These are phyloP conservation scores for Aspergillus transmontanensis DNA, from an alignment of 2,329 filamentous ascomycete genomes.

Conservation along the genomic window DNA sequence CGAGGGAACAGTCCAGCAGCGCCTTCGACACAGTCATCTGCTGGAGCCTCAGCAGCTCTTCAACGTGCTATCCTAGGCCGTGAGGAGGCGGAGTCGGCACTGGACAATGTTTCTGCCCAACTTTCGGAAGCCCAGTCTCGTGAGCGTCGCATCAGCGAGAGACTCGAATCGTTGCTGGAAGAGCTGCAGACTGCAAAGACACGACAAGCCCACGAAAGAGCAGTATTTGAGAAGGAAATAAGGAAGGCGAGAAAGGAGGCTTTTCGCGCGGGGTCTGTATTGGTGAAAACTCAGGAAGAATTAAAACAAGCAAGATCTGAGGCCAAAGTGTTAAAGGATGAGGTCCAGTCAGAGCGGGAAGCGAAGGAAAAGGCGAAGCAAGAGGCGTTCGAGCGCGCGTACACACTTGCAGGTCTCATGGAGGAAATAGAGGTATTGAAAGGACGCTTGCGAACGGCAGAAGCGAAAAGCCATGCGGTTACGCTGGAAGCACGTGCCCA, in stretches of 20 bases:
- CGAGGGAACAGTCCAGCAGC: conserved; percentile 35
- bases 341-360: conserved; percentile 54
- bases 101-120: conserved; percentile 37
- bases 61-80: conserved; percentile 49
- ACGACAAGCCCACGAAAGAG: conserved; percentile 49
- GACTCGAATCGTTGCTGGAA: conserved; percentile 51
- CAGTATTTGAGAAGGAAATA: conserved; percentile 60
- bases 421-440: conserved; percentile 49
- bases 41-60: conserved; percentile 46
- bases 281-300: conserved; percentile 59
- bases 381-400: conserved; percentile 51
- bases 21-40: conserved; percentile 27
- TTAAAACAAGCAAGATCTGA: conserved; percentile 46
- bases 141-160: conserved; percentile 48
- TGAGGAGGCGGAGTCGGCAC: conserved; percentile 48
- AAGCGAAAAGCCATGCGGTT: conserved; percentile 40
- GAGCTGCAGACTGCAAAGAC: conserved; percentile 56
- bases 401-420: conserved; percentile 47
- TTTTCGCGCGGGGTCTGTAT: conserved; percentile 56
- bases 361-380: conserved; percentile 49
- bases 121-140: conserved; percentile 46
- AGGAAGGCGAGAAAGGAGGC: conserved; percentile 59
- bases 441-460: conserved; percentile 41
- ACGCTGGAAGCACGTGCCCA: conserved; percentile 36
- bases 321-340: conserved; percentile 53